These are phyloP conservation scores for Gracilaria gracilis DNA, from an alignment of 23 red algal genomes.

Conservation along the genomic window DNA sequence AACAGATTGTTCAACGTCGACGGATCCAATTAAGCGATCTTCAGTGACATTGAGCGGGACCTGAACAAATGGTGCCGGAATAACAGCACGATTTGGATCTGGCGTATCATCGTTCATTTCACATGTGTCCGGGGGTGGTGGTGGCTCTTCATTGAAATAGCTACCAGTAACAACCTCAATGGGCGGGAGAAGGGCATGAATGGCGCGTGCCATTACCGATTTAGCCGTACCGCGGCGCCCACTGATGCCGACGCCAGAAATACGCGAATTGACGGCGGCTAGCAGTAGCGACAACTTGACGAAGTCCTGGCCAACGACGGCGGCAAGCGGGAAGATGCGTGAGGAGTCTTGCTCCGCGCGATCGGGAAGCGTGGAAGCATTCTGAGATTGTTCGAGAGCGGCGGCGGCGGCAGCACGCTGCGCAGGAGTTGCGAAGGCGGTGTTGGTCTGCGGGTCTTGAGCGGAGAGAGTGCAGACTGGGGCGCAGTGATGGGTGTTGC, in stretches of 20 bases:
- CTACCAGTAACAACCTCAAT: conserved; percentile 93
- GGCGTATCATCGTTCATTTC: conserved; percentile 31
- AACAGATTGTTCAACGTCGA: conserved; percentile 92
- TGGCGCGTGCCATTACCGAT: conserved; percentile 92
- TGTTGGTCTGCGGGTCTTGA: not conserved
- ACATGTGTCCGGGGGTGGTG: not conserved
- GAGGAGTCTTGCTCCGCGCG: conserved; percentile 69
- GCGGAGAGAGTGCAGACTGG: conserved; percentile 25
- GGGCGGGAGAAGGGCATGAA: conserved; percentile 93
- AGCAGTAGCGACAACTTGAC: conserved; percentile 96
- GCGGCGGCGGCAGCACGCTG: conserved; percentile 22
- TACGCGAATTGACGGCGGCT: conserved; percentile 83
- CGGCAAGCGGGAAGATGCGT: conserved; percentile 85
- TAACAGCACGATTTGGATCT: conserved; percentile 57
- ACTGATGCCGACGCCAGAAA: conserved; percentile 85
- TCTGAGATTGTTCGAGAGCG: not conserved
- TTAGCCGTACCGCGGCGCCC: conserved; percentile 96
- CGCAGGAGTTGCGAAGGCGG: conserved; percentile 21
- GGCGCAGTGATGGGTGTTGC: not conserved
- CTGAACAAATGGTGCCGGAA: conserved; percentile 94
- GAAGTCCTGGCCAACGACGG: conserved; percentile 84
- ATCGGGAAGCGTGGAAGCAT: not conserved
- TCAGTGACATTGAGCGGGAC: conserved; percentile 97
- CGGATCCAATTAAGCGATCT: conserved; percentile 94
- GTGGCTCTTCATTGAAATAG: conserved; percentile 80